Percentiles rank a stretch among this genome's conserved stretches.
Conservation (phyloP, 1,284 basidiomycete species). For the Inonotus hispidus region DNA sequence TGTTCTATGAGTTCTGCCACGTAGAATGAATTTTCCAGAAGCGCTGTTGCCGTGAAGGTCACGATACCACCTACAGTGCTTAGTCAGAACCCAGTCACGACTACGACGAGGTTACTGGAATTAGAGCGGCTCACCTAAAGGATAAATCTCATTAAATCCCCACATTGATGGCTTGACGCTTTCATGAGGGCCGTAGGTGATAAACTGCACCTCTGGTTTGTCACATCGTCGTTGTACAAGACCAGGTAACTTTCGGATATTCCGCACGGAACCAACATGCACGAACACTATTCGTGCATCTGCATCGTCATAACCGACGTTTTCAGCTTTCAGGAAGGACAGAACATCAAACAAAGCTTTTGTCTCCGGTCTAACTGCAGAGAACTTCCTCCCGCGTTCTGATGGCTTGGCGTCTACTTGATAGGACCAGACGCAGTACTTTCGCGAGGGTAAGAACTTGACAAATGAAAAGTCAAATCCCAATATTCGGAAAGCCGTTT, state of each 20-base stretch:
- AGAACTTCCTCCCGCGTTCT: constrained; percentile 30
- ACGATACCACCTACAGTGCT: constrained; percentile 21
- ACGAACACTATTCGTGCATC: constrained; percentile 52
- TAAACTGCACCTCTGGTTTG: constrained; percentile 46
- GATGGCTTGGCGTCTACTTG: constrained; percentile 25
- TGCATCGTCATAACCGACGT: constrained; percentile 33
- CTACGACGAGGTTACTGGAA: neutral
- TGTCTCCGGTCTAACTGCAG: constrained; percentile 38
- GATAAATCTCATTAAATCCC: constrained; percentile 59
- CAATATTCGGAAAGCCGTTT: constrained; percentile 40
- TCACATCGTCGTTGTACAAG: constrained; percentile 42
- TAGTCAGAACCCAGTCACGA: neutral
- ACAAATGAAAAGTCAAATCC: constrained; percentile 39
- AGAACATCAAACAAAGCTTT: constrained; percentile 40
- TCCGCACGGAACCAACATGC: constrained; percentile 51
- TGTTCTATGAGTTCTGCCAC: constrained; percentile 19
- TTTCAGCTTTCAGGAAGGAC: constrained; percentile 34
- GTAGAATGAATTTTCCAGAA: constrained; percentile 19
- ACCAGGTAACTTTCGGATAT: constrained; percentile 40
- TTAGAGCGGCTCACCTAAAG: constrained; percentile 42
- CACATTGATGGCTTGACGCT: constrained; percentile 43
- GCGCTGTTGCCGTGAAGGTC: constrained; percentile 21
- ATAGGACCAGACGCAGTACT: constrained; percentile 33
- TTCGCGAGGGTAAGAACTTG: constrained; percentile 34
- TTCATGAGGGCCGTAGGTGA: constrained; percentile 59